Base-by-base conservation (phyloP, 768 basidiomycete species). In the Leccinum subgranulosum region DNA sequence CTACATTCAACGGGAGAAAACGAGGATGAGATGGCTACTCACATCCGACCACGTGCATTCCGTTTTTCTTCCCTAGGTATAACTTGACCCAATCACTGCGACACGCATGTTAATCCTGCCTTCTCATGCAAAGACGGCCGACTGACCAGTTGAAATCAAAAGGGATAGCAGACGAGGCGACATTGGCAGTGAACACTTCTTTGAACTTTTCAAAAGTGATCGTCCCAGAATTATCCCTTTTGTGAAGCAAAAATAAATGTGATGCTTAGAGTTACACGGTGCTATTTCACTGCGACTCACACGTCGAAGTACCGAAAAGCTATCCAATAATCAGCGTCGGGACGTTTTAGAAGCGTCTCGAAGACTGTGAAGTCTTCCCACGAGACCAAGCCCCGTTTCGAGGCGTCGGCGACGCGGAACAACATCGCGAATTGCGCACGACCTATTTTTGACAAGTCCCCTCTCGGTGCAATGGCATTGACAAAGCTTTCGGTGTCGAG, bases 321-420 rank as follows among this genome's bases (percentile, higher is more conserved):
- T 74, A 95, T 94, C 82, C 90, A 92, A 73, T 96, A 95, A 72
- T 98, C 94, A 29, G 96, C 96, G 73, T 98, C 96, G 19, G 96
- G 92, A 62, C 91, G 81, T 77, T 98, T 94, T 66, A 96, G 76
- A 61, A 92, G 76, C 17, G 94, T 95, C 78, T 98, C 90, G 70
- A 99, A 99, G 60, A 96, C 88, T 6, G 86, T 87, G 64, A 97
- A 99, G 73, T 99, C 97, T 66, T 97, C 94, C 88, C 93, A 98
- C 51, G 89, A 88, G 54, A 96, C 81, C 25, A 90, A 76, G 36
- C 87, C 92, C 62, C 86, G 83, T 69, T 84, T 82, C 46, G 84
- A 82, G 46, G 82, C 77, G 76, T 94, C 94, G 49, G 93, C 93
- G 57, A 95, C 91, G 55, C 86, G 86, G 76, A 95, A 96, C 60